These are phyloP conservation scores for Dacryopinax primogenitus DNA, from an alignment of 768 basidiomycete species.

Conservation along the genomic window DNA sequence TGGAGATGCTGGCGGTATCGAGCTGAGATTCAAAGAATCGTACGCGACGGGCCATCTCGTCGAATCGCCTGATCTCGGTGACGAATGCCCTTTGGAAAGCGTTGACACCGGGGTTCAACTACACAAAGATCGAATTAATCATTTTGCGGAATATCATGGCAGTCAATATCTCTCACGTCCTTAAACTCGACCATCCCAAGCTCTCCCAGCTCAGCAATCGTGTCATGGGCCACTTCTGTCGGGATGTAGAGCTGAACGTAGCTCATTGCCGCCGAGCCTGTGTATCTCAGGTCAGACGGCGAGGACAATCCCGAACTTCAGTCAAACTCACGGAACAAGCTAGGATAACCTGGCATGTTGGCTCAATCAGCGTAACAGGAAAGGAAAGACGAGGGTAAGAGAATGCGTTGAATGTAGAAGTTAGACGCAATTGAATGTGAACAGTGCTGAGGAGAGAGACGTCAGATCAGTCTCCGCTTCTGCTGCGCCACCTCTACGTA, in stretches of 20 bases:
- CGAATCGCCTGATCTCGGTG: conserved; percentile 84
- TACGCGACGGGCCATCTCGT: conserved; percentile 90
- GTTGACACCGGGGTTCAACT: conserved; percentile 91
- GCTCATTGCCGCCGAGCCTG: conserved; percentile 97
- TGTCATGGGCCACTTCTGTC: conserved; percentile 93
- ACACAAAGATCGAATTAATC: not conserved
- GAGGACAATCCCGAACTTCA: not conserved
- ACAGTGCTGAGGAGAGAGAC: not conserved
- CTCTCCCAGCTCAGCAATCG: conserved; percentile 88
- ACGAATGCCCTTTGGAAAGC: conserved; percentile 98
- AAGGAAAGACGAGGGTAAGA: conserved; percentile 3
- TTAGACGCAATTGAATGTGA: too few relatives aligned
- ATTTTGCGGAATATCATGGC: conserved; percentile 6
- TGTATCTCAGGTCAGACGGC: not conserved
- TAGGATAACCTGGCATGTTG: conserved; percentile 19
- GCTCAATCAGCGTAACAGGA: not conserved
- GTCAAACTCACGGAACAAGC: conserved; percentile 17
- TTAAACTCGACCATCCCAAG: conserved; percentile 94
- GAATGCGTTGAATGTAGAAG: too few relatives aligned
- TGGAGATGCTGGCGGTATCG: conserved; percentile 66
- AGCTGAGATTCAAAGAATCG: conserved; percentile 83
- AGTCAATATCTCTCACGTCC: conserved; percentile 51
- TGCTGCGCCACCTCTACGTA: conserved; percentile 3
- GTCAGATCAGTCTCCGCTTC: conserved; percentile 5
- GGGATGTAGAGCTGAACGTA: conserved; percentile 94